These are phyloP conservation scores for Daldinia loculata DNA, from an alignment of 495 filamentous ascomycete species.

Conservation along the genomic window DNA sequence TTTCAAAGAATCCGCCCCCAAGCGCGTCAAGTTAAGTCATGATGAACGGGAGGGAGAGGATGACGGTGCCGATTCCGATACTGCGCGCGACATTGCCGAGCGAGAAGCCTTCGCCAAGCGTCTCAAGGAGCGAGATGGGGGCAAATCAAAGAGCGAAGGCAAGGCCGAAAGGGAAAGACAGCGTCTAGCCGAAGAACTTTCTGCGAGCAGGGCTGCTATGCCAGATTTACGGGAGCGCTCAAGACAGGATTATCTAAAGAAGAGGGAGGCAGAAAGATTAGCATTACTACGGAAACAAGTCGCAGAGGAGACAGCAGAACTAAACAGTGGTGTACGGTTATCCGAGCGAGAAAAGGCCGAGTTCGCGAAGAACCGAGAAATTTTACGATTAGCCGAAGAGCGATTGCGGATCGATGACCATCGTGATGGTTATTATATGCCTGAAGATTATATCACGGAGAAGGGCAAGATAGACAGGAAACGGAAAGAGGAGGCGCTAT, in stretches of 20 bases:
- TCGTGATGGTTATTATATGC: conserved; percentile 91
- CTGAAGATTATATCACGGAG: conserved; percentile 93
- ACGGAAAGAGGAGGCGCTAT: conserved; percentile 88
- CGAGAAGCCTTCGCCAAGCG: conserved; percentile 79
- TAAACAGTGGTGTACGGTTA: conserved; percentile 77
- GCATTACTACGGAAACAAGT: conserved; percentile 89
- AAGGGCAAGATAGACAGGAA: conserved; percentile 90
- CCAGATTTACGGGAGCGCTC: conserved; percentile 82
- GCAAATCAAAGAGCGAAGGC: conserved; percentile 74
- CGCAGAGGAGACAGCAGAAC: conserved; percentile 85
- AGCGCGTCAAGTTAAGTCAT: conserved; percentile 58
- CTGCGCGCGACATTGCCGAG: conserved; percentile 71
- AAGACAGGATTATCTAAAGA: conserved; percentile 91
- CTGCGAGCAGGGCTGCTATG: conserved; percentile 59
- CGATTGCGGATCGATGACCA: conserved; percentile 88
- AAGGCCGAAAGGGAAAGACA: conserved; percentile 59
- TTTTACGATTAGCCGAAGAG: conserved; percentile 88
- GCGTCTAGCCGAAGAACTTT: conserved; percentile 47
- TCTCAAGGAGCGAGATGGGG: conserved; percentile 67
- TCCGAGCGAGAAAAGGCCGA: conserved; percentile 85
- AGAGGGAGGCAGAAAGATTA: conserved; percentile 85
- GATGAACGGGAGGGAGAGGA: conserved; percentile 61
- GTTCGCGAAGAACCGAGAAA: conserved; percentile 88
- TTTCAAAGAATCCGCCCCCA: conserved; percentile 66
- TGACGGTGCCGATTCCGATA: conserved; percentile 64